Base-by-base conservation (phyloP, 805 yeast genomes). In the Maudiozyma barnettii region DNA sequence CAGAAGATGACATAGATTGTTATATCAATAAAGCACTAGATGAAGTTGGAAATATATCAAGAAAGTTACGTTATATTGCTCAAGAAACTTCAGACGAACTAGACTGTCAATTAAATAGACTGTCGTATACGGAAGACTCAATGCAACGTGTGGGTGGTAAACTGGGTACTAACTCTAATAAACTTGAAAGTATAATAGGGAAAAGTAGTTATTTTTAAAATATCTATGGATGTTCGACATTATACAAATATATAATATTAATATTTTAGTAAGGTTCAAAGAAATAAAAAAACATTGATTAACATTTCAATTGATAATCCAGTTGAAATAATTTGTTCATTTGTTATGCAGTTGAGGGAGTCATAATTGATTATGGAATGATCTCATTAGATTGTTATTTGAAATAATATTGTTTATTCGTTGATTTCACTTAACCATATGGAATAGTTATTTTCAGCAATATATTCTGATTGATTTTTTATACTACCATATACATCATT, bases 1-100 rank as follows among this genome's bases (percentile, higher is more conserved):
- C 90, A 63, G 98, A 91, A 64, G 95, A 89, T 57, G 91, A 81
- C 54, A 78, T 88, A 77, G 98, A 91, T 59, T 77, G 81, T 53
- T 95, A 89, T 65, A 78, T 89, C 54, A 89, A 88, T 46, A 69
- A 75, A 53, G 91, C 91, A 59, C 71, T 91, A 64, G 90, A 85
- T 55, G 87, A 82, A 61, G 82, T 93, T 42, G 75, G 77, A 13
- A 73, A 73, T 33, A 77, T 82, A 49, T 78, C 95, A 29, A 72
- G 74, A 44, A 78, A 88, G 50, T 75, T 91, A 66, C 82, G 79
- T 59, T 75, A 72, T 51, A 72, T 86, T 46, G 96, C 96, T 2
- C 61, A 72, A 47, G 72, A 85, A 3, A 79, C 87, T 61, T 79
- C 86, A 45, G 76, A 76, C 22, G 98, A 91, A 67, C 77, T 93